phyloP scores from a whole-genome alignment of 176 grass and related monocot species.

The Pontederia crassipes region DNA sequence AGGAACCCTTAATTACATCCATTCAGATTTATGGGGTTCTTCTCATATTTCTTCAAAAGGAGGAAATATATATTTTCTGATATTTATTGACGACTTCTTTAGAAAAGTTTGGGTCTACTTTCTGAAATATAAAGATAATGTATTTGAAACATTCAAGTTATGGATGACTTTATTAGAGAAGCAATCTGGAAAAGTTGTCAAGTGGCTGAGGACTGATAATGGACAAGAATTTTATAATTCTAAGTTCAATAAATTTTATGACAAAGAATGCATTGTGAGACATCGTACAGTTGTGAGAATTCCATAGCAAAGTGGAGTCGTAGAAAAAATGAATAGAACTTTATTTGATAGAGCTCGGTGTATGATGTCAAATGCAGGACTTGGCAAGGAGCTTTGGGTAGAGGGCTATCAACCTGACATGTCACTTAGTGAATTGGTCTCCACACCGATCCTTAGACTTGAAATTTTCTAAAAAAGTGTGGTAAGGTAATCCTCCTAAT shows the following conservation, averaged over 20 bases:
- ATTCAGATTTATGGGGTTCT: not conserved
- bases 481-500: not conserved
- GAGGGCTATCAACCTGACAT: not conserved
- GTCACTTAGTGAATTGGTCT: constrained; percentile 2
- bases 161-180: not conserved
- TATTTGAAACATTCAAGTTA: not conserved
- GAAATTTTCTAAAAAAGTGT: constrained; percentile 15
- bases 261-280: not conserved
- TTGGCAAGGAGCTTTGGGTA: constrained; percentile 3
- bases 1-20: not conserved
- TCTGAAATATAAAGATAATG: not conserved
- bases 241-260: not conserved
- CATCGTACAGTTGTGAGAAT: not conserved
- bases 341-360: constrained; percentile 10
- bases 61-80: not conserved
- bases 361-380: constrained; percentile 14
- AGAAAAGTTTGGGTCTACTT: not conserved
- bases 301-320: constrained; percentile 9
- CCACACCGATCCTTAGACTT: not conserved
- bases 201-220: not conserved
- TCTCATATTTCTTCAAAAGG: not conserved
- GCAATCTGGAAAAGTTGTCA: not conserved
- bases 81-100: not conserved
- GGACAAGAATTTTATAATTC: not conserved
- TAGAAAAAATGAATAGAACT: constrained; percentile 21